Base-by-base conservation (phyloP, 352 stramenopile species). In the Pythium periplocum region DNA sequence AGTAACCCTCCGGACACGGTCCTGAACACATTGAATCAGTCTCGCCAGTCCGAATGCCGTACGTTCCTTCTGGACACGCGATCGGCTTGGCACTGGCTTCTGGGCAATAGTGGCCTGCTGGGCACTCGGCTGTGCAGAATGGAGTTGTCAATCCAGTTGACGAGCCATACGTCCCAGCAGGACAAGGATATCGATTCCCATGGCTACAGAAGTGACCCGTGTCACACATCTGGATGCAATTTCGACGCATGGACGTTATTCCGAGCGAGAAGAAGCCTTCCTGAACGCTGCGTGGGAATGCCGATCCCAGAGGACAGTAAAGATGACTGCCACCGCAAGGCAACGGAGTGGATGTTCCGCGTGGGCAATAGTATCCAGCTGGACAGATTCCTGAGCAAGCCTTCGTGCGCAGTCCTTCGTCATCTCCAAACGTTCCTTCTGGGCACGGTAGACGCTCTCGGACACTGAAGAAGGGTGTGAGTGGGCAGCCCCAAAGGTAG, bases 51-150 rank as follows among this genome's bases (percentile, higher is more conserved):
- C 39, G 54, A 3, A 55, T 70, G 30, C 86, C 86, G 55, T 75
- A 96, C 7, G 55, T 75, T 2, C 86, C 85, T 8, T 64, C 60
- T 8, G 82, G 71, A 42, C 73, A 87, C 6, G 66, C 47, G 4
- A 61, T 64, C 2, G 78, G 64, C 5, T 40, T 6, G 1, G 54
- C 49, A 0, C 55, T 83, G 0, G 35, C 59, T 40, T 64, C 45
- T 4, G 71, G 73, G 33, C 83, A 94, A 42, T 78, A 94, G 51
- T 78, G 68, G 0, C 83, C 83, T 2, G 72, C 71, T 7, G 75
- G 76, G 52, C 81, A 94, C 4, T 33, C 37, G 0, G 58, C 69
- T 0, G 77, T 68, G 43, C 83, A 94, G 10, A 56, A 34, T 0
- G 59, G 0, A 0, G 69, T 61, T 10, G 53, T 41, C 0, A 91